phyloP scores from a whole-genome alignment of 257 asterid genomes.

The Cinchona pubescens region DNA sequence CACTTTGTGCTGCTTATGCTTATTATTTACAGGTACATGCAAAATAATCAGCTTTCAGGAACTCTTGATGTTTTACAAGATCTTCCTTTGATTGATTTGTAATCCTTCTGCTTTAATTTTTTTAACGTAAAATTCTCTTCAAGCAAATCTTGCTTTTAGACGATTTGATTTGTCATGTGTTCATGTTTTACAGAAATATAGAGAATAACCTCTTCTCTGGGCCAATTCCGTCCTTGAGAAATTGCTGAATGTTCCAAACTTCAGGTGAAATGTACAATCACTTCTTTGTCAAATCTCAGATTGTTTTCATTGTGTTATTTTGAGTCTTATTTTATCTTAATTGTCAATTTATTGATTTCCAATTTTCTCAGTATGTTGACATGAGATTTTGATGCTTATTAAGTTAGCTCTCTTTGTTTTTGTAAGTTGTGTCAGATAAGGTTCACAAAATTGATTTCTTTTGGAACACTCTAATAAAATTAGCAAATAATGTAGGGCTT shows the following conservation, averaged over 20 bases:
- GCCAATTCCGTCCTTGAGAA: slow-evolving; percentile 73
- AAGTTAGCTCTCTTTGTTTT: neutral
- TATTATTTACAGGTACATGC: slow-evolving; percentile 65
- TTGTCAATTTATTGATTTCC: neutral
- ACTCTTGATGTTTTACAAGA: slow-evolving; percentile 76
- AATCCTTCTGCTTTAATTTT: slow-evolving; percentile 24
- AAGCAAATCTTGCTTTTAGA: slow-evolving; percentile 6
- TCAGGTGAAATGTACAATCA: slow-evolving; percentile 53
- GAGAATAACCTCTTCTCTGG: slow-evolving; percentile 92
- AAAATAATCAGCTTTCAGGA: slow-evolving; percentile 79
- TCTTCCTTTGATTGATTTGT: slow-evolving; percentile 77
- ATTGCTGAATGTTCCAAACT: slow-evolving; percentile 59
- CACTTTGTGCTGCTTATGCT: slow-evolving; percentile 10
- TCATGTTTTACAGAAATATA: slow-evolving; percentile 51
- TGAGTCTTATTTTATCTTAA: neutral
- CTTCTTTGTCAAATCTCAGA: neutral
- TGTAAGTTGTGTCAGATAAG: neutral
- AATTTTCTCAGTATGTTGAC: neutral
- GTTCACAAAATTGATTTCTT: neutral
- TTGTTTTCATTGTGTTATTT: slow-evolving; percentile 1
- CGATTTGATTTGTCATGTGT: slow-evolving; percentile 3
- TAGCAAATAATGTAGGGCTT: neutral
- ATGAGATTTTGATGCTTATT: neutral
- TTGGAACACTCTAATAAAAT: neutral
- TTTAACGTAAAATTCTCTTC: neutral